These are phyloP conservation scores for Jasminum sambac DNA, from an alignment of 257 asterid genomes.

Conservation along the genomic window DNA sequence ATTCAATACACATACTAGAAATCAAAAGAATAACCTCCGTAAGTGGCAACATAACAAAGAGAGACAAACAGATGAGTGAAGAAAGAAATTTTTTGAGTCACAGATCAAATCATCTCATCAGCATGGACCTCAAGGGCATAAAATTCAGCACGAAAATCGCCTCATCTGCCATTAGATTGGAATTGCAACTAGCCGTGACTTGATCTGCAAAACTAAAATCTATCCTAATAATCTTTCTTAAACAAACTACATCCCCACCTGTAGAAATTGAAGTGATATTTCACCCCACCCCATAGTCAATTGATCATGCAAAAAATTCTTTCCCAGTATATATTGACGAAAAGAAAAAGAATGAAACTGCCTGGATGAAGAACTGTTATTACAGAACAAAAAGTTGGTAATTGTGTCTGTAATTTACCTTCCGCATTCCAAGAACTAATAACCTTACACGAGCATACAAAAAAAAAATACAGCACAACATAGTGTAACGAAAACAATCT, in stretches of 20 bases:
- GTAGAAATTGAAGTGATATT: not conserved
- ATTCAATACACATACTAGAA: not conserved
- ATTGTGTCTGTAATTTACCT: not conserved
- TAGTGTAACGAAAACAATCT: not conserved
- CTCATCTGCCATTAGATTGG: not conserved
- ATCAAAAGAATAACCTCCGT: not conserved
- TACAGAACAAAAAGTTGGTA: not conserved
- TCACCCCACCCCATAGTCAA: not conserved
- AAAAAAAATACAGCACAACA: not conserved
- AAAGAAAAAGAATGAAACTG: not conserved
- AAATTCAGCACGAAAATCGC: not conserved
- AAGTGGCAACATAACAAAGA: not conserved
- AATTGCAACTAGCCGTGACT: not conserved
- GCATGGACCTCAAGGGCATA: not conserved
- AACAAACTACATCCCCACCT: not conserved
- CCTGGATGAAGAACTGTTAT: not conserved
- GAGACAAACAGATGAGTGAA: not conserved
- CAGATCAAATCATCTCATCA: too few relatives aligned
- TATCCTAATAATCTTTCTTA: not conserved
- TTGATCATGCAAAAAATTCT: not conserved
- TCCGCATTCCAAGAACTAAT: not conserved
- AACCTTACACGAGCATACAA: not conserved
- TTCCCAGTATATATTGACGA: not conserved
- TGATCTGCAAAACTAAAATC: not conserved
- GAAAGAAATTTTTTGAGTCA: too few relatives aligned